phyloP scores from a whole-genome alignment of 768 basidiomycete genomes.

The Cyclocybe aegerita region DNA sequence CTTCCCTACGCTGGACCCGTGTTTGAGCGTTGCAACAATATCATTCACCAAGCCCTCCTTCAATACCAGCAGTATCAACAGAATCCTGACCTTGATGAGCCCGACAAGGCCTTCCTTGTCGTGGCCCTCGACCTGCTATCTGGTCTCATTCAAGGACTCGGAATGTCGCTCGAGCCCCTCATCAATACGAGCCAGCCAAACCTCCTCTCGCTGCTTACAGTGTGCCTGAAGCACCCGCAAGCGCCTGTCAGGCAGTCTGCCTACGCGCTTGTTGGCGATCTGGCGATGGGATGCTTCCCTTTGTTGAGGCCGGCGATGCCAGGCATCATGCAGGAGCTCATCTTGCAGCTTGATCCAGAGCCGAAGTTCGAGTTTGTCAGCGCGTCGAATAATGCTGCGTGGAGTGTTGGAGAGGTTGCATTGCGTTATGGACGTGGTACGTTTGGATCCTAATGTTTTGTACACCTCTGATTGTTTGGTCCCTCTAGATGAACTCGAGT shows the following conservation, averaged over 20 bases:
- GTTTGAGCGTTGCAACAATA: constrained; percentile 85
- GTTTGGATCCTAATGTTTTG: constrained; percentile 17
- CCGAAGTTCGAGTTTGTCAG: constrained; percentile 94
- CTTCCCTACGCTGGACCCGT: constrained; percentile 86
- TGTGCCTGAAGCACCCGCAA: constrained; percentile 94
- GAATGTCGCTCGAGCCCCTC: constrained; percentile 70
- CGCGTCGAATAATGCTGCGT: constrained; percentile 98
- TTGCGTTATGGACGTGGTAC: constrained; percentile 83
- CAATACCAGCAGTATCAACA: constrained; percentile 88
- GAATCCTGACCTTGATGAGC: constrained; percentile 89
- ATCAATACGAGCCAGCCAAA: constrained; percentile 73
- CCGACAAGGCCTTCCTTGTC: constrained; percentile 96
- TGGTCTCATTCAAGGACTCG: constrained; percentile 92
- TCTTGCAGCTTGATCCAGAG: constrained; percentile 87
- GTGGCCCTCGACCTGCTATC: constrained; percentile 97
- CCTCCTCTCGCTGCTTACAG: constrained; percentile 76
- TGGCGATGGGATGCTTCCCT: constrained; percentile 94
- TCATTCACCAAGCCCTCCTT: constrained; percentile 81
- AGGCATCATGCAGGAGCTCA: constrained; percentile 87
- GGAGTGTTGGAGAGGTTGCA: constrained; percentile 99
- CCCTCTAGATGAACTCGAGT: constrained; percentile 71
- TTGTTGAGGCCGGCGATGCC: constrained; percentile 85
- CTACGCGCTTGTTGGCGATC: constrained; percentile 96
- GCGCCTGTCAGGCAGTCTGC: constrained; percentile 95
- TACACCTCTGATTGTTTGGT: not conserved